Conservation (phyloP, 495 filamentous ascomycete genomes). For the Hypoxylon subgilvum region DNA sequence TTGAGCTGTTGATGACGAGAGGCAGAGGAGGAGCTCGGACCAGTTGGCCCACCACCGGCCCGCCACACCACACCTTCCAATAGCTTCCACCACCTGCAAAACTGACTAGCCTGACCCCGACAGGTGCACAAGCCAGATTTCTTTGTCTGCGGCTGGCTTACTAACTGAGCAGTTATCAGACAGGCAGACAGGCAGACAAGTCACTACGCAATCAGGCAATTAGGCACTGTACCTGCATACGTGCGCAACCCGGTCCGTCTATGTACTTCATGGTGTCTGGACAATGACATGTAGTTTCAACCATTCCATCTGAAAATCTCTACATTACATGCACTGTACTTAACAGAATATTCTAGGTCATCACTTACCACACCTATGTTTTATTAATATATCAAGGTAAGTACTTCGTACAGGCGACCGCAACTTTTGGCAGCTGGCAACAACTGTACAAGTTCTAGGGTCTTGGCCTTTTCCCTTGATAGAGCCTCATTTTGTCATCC, state of each 20-base stretch:
- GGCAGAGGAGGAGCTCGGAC: conserved; percentile 41
- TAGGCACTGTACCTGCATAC: conserved; percentile 34
- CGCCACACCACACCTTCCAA: conserved; percentile 47
- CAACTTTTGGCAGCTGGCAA: too few relatives aligned
- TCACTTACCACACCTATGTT: too few relatives aligned
- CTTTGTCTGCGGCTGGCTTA: conserved; percentile 4
- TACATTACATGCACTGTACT: too few relatives aligned
- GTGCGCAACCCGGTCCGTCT: neutral
- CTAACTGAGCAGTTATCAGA: conserved; percentile 22
- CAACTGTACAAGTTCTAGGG: too few relatives aligned
- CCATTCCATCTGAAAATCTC: too few relatives aligned
- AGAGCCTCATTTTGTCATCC: neutral
- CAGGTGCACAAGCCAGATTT: conserved; percentile 39
- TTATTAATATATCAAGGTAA: too few relatives aligned
- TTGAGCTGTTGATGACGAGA: conserved; percentile 45
- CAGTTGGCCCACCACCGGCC: conserved; percentile 28
- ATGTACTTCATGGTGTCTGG: too few relatives aligned
- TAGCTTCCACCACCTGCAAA: conserved; percentile 34
- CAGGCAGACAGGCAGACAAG: conserved; percentile 38
- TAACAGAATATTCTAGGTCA: too few relatives aligned
- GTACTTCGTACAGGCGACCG: too few relatives aligned
- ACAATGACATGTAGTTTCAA: too few relatives aligned
- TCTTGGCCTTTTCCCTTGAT: neutral
- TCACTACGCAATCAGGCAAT: conserved; percentile 34
- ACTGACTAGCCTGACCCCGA: too few relatives aligned